phyloP scores from a whole-genome alignment of 192 early-diverging fungal genomes.

The Chytriomyces sp. region DNA sequence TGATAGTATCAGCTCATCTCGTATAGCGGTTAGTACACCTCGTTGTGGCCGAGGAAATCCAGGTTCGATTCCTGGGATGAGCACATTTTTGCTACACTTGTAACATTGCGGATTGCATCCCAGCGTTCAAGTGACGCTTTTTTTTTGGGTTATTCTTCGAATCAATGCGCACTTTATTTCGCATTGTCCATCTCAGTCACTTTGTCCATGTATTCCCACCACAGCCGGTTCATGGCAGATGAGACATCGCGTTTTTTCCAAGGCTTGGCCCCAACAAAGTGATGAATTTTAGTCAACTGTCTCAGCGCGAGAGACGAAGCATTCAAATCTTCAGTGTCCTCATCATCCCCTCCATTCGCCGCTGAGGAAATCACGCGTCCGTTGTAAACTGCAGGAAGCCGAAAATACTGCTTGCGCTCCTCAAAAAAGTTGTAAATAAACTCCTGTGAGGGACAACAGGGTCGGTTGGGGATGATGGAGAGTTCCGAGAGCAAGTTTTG shows the following conservation, averaged over 20 bases:
- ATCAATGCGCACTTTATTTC: not conserved
- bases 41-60: too few species aligned
- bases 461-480: constrained; percentile 36
- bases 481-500: constrained; percentile 21
- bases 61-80: too few species aligned
- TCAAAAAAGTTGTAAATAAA: constrained; percentile 45
- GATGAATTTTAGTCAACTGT: constrained; percentile 30
- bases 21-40: too few species aligned
- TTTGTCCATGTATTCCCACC: constrained; percentile 34
- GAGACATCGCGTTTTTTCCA: constrained; percentile 34
- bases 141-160: too few species aligned
- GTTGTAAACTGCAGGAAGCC: constrained; percentile 36
- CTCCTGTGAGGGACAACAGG: constrained; percentile 41
- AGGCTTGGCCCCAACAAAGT: constrained; percentile 41
- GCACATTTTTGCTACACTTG: too few species aligned
- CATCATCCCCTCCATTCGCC: not conserved
- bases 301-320: not conserved
- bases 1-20: too few species aligned
- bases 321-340: constrained; percentile 2
- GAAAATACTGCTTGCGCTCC: constrained; percentile 32
- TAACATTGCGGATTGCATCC: too few species aligned
- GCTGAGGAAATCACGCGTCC: constrained; percentile 18
- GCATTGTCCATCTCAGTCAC: not conserved
- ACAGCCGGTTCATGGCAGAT: constrained; percentile 32
- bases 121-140: too few species aligned